Evolutionary conservation across 2,329 filamentous ascomycete genomes (phyloP), one percentile per base, ranked within the genome.

Genomic region (Huntiella decipiens): DNA sequence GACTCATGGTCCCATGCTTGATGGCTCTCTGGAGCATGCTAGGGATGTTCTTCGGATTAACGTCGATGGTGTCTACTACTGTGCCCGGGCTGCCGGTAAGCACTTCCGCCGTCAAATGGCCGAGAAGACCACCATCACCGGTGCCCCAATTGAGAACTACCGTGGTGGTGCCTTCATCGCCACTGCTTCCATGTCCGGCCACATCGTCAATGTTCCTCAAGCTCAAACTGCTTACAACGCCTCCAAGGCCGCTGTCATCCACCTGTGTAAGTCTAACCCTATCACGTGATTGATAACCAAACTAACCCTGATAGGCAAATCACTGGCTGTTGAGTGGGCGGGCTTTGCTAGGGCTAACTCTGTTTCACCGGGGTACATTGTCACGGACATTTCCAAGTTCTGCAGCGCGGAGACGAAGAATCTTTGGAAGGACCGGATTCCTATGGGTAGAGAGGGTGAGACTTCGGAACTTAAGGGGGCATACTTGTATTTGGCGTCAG

Each of bases 401-500:
- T 53, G 75, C 7, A 65, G 73, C 0, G 56, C 66, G 6, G 79
- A 82, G 54, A 78, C 73, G 3, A 82, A 83, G 68, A 66, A 71
- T 38, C 67, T 81, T 49, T 87, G 82, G 79, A 76, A 74, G 57
- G 74, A 49, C 32, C 37, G 44, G 33, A 49, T 43, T 38, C 43
- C 38, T 8, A 49, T 47, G 37, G 48, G 48, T 12, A 72, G 84
- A 52, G 79, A 86, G 57, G 84, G 79, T 7, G 67, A 77, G 52
- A 66, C 74, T 2, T 71, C 74, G 50, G 84, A 93, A 65, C 67
- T 92, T 54, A 87, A 88, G 65, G 85, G 82, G 15, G 79, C 79
- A 13, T 93, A 82, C 59, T 62, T 92, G 41, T 91, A 86, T 61
- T 66, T 92, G 47, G 80, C 82, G 13, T 83, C 78, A 11, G 83